Base-by-base conservation (phyloP, 208 protist genomes). In the Trypanosoma avium region DNA sequence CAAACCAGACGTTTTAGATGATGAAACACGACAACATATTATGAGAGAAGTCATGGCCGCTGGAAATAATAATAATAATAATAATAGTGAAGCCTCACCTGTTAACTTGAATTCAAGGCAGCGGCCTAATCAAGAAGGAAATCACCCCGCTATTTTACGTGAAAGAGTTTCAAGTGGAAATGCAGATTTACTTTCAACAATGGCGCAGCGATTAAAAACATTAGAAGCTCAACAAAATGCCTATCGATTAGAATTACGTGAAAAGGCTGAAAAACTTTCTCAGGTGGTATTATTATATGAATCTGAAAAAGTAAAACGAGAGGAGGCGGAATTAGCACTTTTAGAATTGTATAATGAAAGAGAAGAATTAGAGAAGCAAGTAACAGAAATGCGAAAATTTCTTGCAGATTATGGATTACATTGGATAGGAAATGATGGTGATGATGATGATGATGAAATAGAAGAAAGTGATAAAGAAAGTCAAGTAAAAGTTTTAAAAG, bases 1-100 rank as follows among this genome's bases (percentile, higher is more conserved):
- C 17, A 75, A 82, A 15, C 82, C 84, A 3, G 81, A 95, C 38
- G 82, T 86, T 3, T 79, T 95, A 19, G 90, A 95, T 64, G 87
- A 90, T 30, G 86, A 92, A 4, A 92, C 86, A 27, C 79, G 90
- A 0, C 57, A 67, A 12, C 70, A 86, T 62, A 77, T 95, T 33
- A 55, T 95, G 47, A 61, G 83, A 5, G 69, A 92, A 9, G 77
- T 89, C 12, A 70, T 86, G 67, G 52, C 72, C 2, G 63, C 8
- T 4, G 36, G 19, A 4, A 15, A 32, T 15, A 3, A 1, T 12
- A 26, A 15, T 49, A 27, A 46, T 65, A 17, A 61, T 30, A n/a
- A 50, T 29, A 22, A 46, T 33, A 13, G 27, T 64, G 13, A 5
- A 30, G 19, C 19, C 10, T n/a, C n/a, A 19, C 19, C 38, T 3